Base-by-base conservation (phyloP, 805 yeast species). In the Kodamaea jinghongensis region DNA sequence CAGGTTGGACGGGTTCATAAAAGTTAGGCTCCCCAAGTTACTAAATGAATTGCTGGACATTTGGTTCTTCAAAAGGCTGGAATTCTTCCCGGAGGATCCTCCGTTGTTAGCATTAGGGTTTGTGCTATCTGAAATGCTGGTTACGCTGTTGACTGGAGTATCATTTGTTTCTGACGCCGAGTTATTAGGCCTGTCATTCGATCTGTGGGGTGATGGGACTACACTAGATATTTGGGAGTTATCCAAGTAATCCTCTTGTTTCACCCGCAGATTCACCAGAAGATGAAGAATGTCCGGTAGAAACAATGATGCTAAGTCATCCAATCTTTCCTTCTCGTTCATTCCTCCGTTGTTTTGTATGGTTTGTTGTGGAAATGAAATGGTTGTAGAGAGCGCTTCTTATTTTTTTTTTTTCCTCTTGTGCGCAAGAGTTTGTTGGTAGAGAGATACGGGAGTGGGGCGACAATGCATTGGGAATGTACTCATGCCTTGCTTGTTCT, bases 301-400 rank as follows among this genome's bases (percentile, higher is more conserved):
- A 36, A 69, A 69, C 31, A 69, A 54, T 29, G 71, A 58, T 33
- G 73, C 64, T 15, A 69, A 54, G 47, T 69, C 74, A 43, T 69
- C 72, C 38, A 63, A 53, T 29, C 56, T 46, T 20, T 55, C 56
- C 44, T 59, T 50, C 9, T 45, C 48, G 28, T 34, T 37, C 46
- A 42, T 43, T 13, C 23, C 23, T 20, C 23, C 23, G 23, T 6
- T 20, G 23, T 20, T 20, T 20, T 20, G 5, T 8, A 20, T 8
- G 5, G 7, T 20, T 12, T 27, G 30, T 27, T 20, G 23, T 20
- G 5, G 23, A 8, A 20, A 20, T 20, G 23, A 20, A 20, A 5
- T 20, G 23, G 23, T 20, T 20, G 8, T 20, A 20, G 7, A 20
- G 23, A 5, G 23, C n/a, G n/a, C n/a, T n/a, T n/a, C n/a, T 5